phyloP scores from a whole-genome alignment of 148 eudicot species.

The Spergularia bocconei region DNA sequence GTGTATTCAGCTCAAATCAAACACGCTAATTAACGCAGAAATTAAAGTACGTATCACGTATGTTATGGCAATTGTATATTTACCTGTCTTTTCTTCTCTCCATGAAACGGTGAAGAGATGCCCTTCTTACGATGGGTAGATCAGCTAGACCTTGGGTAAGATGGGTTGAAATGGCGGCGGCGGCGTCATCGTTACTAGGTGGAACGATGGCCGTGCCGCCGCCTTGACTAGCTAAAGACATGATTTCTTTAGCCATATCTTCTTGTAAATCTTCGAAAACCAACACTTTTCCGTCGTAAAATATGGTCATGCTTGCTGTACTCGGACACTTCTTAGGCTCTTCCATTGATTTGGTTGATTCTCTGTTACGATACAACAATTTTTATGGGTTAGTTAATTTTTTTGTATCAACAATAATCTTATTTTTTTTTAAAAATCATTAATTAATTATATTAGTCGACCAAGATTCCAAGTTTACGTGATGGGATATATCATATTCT shows the following conservation, averaged over 20 bases:
- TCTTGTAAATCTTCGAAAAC: slow-evolving; percentile 54
- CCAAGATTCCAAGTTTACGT: too few species aligned
- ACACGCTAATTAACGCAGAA: too few species aligned
- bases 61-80: too few species aligned
- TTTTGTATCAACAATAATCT: too few species aligned
- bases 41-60: too few species aligned
- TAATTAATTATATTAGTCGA: too few species aligned
- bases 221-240: slow-evolving; percentile 34
- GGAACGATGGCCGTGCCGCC: background rate
- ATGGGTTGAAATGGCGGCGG: background rate
- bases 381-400: too few species aligned
- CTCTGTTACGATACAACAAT: background rate
- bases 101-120: slow-evolving; percentile 66
- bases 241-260: slow-evolving; percentile 44
- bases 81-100: slow-evolving; percentile 73
- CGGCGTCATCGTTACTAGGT: background rate
- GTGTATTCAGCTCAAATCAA: too few species aligned
- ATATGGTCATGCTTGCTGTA: slow-evolving; percentile 58
- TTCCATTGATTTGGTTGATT: background rate
- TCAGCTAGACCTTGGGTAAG: slow-evolving; percentile 24
- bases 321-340: slow-evolving; percentile 18
- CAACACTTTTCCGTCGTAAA: slow-evolving; percentile 53
- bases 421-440: too few species aligned
- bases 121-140: slow-evolving; percentile 61
- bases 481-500: too few species aligned